Percentiles rank a stretch among this genome's conserved stretches.
Conservation (phyloP, 2,329 filamentous ascomycete genomes). For the Orbilia ellipsospora region DNA sequence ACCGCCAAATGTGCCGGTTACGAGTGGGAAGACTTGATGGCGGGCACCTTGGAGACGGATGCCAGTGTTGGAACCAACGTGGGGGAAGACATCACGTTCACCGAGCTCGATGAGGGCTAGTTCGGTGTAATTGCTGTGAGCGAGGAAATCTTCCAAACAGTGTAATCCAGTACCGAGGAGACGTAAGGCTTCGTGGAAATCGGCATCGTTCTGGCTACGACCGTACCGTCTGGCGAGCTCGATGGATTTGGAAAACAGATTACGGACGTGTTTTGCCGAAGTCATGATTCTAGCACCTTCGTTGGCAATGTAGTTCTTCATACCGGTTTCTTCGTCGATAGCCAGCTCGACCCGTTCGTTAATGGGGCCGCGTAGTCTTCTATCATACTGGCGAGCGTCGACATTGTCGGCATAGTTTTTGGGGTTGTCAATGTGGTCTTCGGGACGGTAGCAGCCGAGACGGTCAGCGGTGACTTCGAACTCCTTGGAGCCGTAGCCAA, state of each 20-base stretch:
- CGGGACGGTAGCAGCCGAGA: slow-evolving; percentile 82
- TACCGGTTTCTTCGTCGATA: slow-evolving; percentile 78
- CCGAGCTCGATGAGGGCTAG: slow-evolving; percentile 88
- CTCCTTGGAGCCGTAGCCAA: slow-evolving; percentile 83
- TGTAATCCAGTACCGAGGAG: slow-evolving; percentile 88
- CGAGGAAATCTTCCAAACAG: slow-evolving; percentile 90
- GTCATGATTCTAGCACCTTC: slow-evolving; percentile 82
- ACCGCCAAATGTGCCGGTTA: slow-evolving; percentile 93
- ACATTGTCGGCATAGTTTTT: slow-evolving; percentile 89
- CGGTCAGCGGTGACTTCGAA: slow-evolving; percentile 85
- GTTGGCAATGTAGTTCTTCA: slow-evolving; percentile 96
- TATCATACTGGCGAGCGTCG: slow-evolving; percentile 85
- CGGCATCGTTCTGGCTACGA: slow-evolving; percentile 74
- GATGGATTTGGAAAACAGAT: slow-evolving; percentile 78
- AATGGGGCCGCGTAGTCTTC: slow-evolving; percentile 81
- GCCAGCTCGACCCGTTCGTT: slow-evolving; percentile 81
- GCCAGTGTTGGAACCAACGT: slow-evolving; percentile 80
- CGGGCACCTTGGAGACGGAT: slow-evolving; percentile 76
- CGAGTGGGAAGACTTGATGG: slow-evolving; percentile 76
- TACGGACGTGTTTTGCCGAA: slow-evolving; percentile 79
- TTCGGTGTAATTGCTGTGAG: slow-evolving; percentile 93
- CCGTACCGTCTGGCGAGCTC: slow-evolving; percentile 81
- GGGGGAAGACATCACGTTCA: slow-evolving; percentile 83
- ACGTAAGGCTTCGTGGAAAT: slow-evolving; percentile 86
- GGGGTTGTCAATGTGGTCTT: slow-evolving; percentile 82